These are phyloP conservation scores for Ceratobasidium theobromae DNA, from an alignment of 1,284 basidiomycete species.

Conservation along the genomic window DNA sequence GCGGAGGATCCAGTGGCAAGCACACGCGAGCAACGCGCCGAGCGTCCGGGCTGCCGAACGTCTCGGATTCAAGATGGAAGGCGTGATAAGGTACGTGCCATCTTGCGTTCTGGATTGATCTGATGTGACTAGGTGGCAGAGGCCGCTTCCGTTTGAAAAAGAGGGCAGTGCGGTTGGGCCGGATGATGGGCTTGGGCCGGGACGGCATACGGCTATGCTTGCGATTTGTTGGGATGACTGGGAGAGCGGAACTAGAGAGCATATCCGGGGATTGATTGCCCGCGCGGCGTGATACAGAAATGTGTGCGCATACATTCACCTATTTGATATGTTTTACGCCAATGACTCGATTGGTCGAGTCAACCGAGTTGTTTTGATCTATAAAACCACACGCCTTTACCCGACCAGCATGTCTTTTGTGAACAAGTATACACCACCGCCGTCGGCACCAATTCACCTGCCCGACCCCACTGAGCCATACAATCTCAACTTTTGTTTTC, in stretches of 20 bases:
- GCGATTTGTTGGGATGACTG: slow-evolving; percentile 66
- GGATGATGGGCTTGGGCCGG: slow-evolving; percentile 49
- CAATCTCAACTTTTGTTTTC: slow-evolving; percentile 32
- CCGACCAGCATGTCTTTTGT: slow-evolving; percentile 5
- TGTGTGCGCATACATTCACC: too few relatives aligned
- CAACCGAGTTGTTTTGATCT: too few relatives aligned
- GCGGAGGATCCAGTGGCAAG: slow-evolving; percentile 63
- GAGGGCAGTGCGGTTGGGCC: slow-evolving; percentile 34
- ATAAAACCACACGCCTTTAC: not conserved
- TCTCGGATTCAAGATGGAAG: slow-evolving; percentile 64
- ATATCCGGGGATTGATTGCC: not conserved
- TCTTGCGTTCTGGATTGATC: not conserved
- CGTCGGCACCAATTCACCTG: not conserved
- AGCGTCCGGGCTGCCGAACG: slow-evolving; percentile 57
- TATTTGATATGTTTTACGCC: too few relatives aligned
- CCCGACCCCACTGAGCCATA: not conserved
- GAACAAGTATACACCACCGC: slow-evolving; percentile 14
- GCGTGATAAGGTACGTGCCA: slow-evolving; percentile 43
- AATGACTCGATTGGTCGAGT: too few relatives aligned
- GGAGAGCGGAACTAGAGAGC: slow-evolving; percentile 46
- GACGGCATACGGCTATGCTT: slow-evolving; percentile 53
- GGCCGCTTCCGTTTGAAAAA: slow-evolving; percentile 11
- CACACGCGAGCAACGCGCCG: slow-evolving; percentile 53
- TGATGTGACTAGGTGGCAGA: slow-evolving; percentile 40
- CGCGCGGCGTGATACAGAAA: not conserved